Percentiles rank a stretch among this genome's conserved stretches.
Evolutionary conservation across 306 rosid genomes (phyloP).

Genomic region (Hippophae rhamnoides): DNA sequence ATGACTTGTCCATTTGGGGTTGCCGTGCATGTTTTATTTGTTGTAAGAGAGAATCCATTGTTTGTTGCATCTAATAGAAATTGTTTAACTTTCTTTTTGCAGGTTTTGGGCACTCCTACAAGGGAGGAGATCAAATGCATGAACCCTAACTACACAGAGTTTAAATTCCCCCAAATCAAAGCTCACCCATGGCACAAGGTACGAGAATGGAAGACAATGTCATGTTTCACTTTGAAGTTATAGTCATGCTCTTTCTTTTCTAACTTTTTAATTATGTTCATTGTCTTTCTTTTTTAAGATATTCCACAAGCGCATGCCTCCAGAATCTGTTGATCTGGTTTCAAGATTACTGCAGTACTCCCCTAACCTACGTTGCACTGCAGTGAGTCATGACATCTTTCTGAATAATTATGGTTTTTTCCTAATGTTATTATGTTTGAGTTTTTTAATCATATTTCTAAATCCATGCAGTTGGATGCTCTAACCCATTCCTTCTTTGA

Average conservation of each 20-base stretch:
- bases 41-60: neutral
- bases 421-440: neutral
- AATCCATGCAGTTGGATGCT: constrained; percentile 65
- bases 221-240: too few relatives aligned
- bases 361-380: too few relatives aligned
- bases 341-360: too few relatives aligned
- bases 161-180: too few relatives aligned
- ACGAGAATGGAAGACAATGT: too few relatives aligned
- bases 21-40: neutral
- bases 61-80: neutral
- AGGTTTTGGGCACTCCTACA: constrained; percentile 6
- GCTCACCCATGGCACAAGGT: too few relatives aligned
- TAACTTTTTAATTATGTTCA: too few relatives aligned
- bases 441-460: constrained; percentile 4
- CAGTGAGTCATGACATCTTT: too few relatives aligned
- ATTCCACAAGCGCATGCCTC: too few relatives aligned
- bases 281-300: too few relatives aligned
- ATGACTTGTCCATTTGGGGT: neutral
- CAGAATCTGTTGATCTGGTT: too few relatives aligned
- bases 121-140: constrained; percentile 10
- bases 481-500: constrained; percentile 88
- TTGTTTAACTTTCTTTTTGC: neutral
- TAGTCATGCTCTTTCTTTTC: too few relatives aligned
- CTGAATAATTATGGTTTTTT: neutral
- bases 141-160: constrained; percentile 3